phyloP scores from a whole-genome alignment of 768 basidiomycete species.

The Omphalotus guepiniiformis region DNA sequence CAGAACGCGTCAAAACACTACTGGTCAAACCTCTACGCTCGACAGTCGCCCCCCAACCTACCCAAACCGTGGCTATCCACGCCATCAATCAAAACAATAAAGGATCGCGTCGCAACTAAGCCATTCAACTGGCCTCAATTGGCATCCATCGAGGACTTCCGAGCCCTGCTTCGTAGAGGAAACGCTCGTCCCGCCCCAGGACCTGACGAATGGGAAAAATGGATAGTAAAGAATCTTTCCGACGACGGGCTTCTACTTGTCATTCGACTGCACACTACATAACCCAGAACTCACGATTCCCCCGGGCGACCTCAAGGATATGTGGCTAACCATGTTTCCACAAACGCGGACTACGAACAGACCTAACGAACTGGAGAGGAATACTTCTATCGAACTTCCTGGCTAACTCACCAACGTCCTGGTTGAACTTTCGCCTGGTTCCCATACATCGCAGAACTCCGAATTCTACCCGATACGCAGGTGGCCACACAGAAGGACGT shows the following conservation, averaged over 20 bases:
- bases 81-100: constrained; percentile 12
- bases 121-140: constrained; percentile 24
- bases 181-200: constrained; percentile 26
- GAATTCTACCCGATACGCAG: constrained; percentile 21
- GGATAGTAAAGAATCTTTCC: constrained; percentile 22
- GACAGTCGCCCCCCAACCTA: constrained; percentile 4
- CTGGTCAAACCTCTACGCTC: constrained; percentile 15
- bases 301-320: constrained; percentile 22
- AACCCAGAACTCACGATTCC: constrained; percentile 18
- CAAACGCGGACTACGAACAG: constrained; percentile 20
- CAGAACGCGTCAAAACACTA: constrained; percentile 13
- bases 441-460: constrained; percentile 17
- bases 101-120: constrained; percentile 5
- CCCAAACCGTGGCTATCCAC: constrained; percentile 23
- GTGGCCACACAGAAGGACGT: constrained; percentile 25
- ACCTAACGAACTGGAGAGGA: constrained; percentile 26
- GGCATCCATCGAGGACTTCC: constrained; percentile 12
- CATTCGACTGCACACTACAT: constrained; percentile 22
- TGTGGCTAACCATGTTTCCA: constrained; percentile 22
- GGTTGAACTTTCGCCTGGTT: constrained; percentile 21
- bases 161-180: constrained; percentile 20
- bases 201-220: constrained; percentile 32
- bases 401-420: constrained; percentile 22
- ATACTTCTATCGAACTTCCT: constrained; percentile 21
- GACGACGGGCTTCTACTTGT: constrained; percentile 19